Percentiles rank a stretch among this genome's conserved stretches.
Conservation (phyloP, 495 filamentous ascomycete species). For the Thermothielavioides terrestris region DNA sequence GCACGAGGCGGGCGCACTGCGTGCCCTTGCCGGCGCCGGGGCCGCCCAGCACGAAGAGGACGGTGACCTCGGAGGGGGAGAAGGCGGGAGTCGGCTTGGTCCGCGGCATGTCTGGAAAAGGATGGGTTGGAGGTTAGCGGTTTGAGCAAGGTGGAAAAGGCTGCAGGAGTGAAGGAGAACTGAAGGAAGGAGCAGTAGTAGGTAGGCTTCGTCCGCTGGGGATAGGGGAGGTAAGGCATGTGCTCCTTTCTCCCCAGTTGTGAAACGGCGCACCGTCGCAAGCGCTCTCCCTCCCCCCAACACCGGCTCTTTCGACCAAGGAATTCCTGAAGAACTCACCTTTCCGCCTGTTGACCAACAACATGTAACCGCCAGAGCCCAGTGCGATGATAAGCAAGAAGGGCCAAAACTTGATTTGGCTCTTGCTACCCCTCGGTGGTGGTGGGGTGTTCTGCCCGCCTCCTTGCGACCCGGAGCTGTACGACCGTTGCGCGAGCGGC, state of each 20-base stretch:
- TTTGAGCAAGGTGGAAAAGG: no score
- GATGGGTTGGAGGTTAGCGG: neutral
- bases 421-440: slow-evolving; percentile 22
- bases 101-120: slow-evolving; percentile 11
- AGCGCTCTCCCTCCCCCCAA: neutral
- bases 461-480: slow-evolving; percentile 23
- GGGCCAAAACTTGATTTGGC: slow-evolving; percentile 41
- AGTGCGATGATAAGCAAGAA: slow-evolving; percentile 40
- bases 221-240: neutral
- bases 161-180: neutral
- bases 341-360: slow-evolving; percentile 31
- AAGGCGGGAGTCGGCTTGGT: slow-evolving; percentile 56
- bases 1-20: slow-evolving; percentile 81
- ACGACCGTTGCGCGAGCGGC: slow-evolving; percentile 14
- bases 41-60: slow-evolving; percentile 78
- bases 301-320: neutral
- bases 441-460: slow-evolving; percentile 5
- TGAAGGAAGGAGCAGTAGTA: neutral
- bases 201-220: no score
- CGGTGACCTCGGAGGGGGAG: slow-evolving; percentile 68
- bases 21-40: slow-evolving; percentile 75
- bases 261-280: neutral
- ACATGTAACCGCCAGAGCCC: slow-evolving; percentile 39
- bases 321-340: slow-evolving; percentile 7
- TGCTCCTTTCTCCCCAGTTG: neutral